phyloP scores from a whole-genome alignment of 352 stramenopile genomes.

The Blastocystis sp. region DNA sequence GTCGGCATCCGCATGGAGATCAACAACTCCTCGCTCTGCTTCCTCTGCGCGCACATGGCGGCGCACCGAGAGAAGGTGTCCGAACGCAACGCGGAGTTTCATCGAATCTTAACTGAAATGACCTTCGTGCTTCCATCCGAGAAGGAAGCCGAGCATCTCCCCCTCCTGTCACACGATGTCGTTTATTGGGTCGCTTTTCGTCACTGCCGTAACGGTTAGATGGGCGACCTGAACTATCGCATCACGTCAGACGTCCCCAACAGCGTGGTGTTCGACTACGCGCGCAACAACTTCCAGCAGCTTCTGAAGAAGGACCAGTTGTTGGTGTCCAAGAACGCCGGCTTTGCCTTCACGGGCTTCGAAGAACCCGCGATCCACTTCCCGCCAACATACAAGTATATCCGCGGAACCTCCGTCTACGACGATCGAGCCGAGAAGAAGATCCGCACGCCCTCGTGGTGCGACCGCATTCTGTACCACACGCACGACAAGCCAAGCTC shows the following conservation, averaged over 20 bases:
- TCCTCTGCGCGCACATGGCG: constrained; percentile 96
- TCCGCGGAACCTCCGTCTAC: constrained; percentile 91
- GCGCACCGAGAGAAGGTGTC: constrained; percentile 95
- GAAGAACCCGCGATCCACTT: constrained; percentile 89
- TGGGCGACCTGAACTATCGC: constrained; percentile 88
- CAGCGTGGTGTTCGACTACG: constrained; percentile 73
- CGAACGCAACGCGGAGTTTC: constrained; percentile 94
- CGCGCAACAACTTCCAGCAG: constrained; percentile 73
- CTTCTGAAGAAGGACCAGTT: constrained; percentile 78
- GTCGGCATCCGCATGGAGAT: constrained; percentile 91
- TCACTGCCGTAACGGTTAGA: too few relatives aligned
- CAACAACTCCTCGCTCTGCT: constrained; percentile 96
- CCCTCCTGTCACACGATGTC: constrained; percentile 93
- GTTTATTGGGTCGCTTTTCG: constrained; percentile 90
- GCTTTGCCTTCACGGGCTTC: constrained; percentile 85
- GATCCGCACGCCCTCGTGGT: constrained; percentile 94
- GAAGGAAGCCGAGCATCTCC: neutral
- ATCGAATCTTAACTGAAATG: constrained; percentile 71
- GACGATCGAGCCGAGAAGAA: constrained; percentile 98
- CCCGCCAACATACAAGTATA: constrained; percentile 95
- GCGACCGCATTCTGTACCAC: constrained; percentile 76
- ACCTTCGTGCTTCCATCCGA: neutral
- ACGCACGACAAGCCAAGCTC: neutral
- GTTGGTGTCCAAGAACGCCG: constrained; percentile 80
- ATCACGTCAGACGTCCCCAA: constrained; percentile 77